phyloP scores from a whole-genome alignment of 2,329 filamentous ascomycete species.

The Didymella keratinophila region DNA sequence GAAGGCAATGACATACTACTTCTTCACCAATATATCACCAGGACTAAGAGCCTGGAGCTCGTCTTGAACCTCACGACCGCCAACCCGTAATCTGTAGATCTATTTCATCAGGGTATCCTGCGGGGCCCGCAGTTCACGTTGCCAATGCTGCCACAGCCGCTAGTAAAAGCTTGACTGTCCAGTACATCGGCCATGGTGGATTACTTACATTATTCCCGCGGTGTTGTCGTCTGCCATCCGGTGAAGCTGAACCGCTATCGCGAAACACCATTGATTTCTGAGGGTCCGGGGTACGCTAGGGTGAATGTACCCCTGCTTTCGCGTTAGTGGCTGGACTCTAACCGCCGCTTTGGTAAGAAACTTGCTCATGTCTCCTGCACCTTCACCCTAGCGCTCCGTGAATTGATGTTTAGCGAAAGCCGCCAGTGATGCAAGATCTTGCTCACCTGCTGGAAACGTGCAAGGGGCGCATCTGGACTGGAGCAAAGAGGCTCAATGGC shows the following conservation, averaged over 20 bases:
- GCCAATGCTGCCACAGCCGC: slow-evolving; percentile 27
- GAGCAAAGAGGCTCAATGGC: slow-evolving; percentile 26
- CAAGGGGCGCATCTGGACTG: slow-evolving; percentile 25
- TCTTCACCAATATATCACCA: not conserved
- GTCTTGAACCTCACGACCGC: not conserved
- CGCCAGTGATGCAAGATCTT: slow-evolving; percentile 31
- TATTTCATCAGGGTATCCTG: not conserved
- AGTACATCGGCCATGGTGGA: not conserved
- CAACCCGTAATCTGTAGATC: not conserved
- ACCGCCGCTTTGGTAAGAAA: slow-evolving; percentile 39
- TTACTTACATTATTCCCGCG: slow-evolving; percentile 5
- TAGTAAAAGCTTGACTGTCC: slow-evolving; percentile 32
- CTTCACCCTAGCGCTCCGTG: slow-evolving; percentile 19
- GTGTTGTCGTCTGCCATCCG: slow-evolving; percentile 5
- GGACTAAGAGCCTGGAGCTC: slow-evolving; percentile 6
- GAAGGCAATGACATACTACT: not conserved
- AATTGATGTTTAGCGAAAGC: slow-evolving; percentile 23
- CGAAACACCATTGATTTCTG: slow-evolving; percentile 2
- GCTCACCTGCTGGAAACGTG: slow-evolving; percentile 31
- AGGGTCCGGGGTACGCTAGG: slow-evolving; percentile 13
- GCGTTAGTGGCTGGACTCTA: slow-evolving; percentile 29
- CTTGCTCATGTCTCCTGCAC: slow-evolving; percentile 41
- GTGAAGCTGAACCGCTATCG: slow-evolving; percentile 6
- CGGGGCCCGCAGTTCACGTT: slow-evolving; percentile 2
- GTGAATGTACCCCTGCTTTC: slow-evolving; percentile 26